These are phyloP conservation scores for Wallacemonas sp. DNA, from an alignment of 208 protist species.

Conservation along the genomic window DNA sequence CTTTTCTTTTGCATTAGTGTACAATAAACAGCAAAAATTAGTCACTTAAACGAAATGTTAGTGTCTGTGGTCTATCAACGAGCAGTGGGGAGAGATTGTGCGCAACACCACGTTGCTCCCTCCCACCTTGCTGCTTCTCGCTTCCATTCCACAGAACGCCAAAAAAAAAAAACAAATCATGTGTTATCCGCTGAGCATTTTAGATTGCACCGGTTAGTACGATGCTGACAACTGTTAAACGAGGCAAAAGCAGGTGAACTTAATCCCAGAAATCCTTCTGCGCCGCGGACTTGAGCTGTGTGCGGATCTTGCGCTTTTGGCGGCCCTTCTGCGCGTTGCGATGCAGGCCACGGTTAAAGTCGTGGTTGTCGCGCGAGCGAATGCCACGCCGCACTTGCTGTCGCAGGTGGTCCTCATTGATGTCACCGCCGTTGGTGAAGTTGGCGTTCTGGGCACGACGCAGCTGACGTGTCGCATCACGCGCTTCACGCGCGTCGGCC, in stretches of 20 bases:
- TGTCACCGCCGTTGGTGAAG: constrained; percentile 47
- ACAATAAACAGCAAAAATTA: neutral
- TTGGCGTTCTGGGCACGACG: constrained; percentile 52
- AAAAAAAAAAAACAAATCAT: too few species aligned
- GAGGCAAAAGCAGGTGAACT: too few species aligned
- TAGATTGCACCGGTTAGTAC: too few species aligned
- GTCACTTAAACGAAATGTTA: neutral
- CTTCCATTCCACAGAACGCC: too few species aligned
- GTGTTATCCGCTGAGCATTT: too few species aligned
- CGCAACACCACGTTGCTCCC: too few species aligned
- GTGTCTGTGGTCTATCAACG: too few species aligned
- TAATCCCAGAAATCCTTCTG: constrained; percentile 48
- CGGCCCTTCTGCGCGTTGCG: constrained; percentile 87
- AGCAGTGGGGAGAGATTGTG: too few species aligned
- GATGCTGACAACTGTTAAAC: too few species aligned
- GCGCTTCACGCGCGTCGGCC: constrained; percentile 36
- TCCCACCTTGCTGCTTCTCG: too few species aligned
- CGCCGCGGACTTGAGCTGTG: constrained; percentile 64
- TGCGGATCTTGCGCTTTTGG: constrained; percentile 77
- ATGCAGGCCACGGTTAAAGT: constrained; percentile 79
- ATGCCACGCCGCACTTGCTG: constrained; percentile 62
- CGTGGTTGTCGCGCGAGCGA: constrained; percentile 57
- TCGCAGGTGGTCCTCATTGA: constrained; percentile 76
- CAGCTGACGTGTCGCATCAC: constrained; percentile 26
- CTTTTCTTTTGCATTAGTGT: neutral